These are phyloP conservation scores for Penicillium subrubescens DNA, from an alignment of 495 filamentous ascomycete genomes.

Conservation along the genomic window DNA sequence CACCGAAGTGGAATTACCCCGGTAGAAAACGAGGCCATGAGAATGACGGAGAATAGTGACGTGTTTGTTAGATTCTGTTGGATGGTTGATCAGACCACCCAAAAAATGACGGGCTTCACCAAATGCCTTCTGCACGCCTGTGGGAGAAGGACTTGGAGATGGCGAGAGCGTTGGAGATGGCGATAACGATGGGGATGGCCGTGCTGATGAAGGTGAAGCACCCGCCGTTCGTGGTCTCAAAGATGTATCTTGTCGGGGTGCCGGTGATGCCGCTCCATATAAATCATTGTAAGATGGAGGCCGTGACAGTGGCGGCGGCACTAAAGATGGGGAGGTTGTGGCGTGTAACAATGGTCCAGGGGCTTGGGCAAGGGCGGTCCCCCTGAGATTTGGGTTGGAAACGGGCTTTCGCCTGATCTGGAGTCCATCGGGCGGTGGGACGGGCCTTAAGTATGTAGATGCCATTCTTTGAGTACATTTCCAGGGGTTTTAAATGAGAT, in stretches of 20 bases:
- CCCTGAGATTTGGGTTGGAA: slow-evolving; percentile 31
- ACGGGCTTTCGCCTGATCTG: slow-evolving; percentile 31
- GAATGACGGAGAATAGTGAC: slow-evolving; percentile 69
- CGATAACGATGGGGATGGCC: slow-evolving; percentile 10
- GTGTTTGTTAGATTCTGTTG: slow-evolving; percentile 65
- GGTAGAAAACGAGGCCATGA: slow-evolving; percentile 62
- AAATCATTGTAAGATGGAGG: slow-evolving; percentile 30
- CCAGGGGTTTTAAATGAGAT: neutral
- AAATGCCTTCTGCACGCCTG: slow-evolving; percentile 44
- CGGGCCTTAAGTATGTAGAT: slow-evolving; percentile 18
- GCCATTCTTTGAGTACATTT: slow-evolving; percentile 15
- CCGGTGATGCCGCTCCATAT: slow-evolving; percentile 14
- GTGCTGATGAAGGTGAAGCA: slow-evolving; percentile 9
- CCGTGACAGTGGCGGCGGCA: slow-evolving; percentile 13
- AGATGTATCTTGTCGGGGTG: neutral
- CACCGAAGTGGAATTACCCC: slow-evolving; percentile 62
- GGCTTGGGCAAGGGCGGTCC: slow-evolving; percentile 18
- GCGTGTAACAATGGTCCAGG: slow-evolving; percentile 8
- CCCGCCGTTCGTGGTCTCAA: slow-evolving; percentile 22
- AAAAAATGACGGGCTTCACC: slow-evolving; percentile 63
- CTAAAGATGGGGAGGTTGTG: slow-evolving; percentile 16
- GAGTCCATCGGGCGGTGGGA: slow-evolving; percentile 18
- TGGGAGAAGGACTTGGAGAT: slow-evolving; percentile 6
- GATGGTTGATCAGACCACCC: slow-evolving; percentile 62
- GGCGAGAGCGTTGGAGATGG: slow-evolving; percentile 9